Conservation (phyloP, 1,139 yeast genomes). For the Yamadazyma dushanensis region DNA sequence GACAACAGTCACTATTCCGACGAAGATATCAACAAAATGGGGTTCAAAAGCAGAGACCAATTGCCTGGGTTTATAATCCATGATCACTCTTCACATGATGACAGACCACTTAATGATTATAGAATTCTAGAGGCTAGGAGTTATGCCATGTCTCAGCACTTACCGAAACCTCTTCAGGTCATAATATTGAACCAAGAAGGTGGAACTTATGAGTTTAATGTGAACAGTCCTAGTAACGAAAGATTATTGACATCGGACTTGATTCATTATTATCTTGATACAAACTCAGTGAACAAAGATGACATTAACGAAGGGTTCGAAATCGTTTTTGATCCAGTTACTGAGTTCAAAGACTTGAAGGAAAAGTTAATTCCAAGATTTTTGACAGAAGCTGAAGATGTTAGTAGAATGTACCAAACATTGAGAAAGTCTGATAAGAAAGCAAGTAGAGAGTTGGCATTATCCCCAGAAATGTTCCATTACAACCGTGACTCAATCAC, state of each 20-base stretch:
- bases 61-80: constrained; percentile 30
- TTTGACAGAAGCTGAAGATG: constrained; percentile 23
- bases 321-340: constrained; percentile 21
- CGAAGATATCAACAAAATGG: constrained; percentile 22
- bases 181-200: constrained; percentile 26
- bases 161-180: constrained; percentile 32
- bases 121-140: constrained; percentile 30
- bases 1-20: constrained; percentile 20
- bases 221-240: constrained; percentile 20
- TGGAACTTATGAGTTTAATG: constrained; percentile 35
- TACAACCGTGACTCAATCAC: constrained; percentile 20
- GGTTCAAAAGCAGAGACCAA: constrained; percentile 22
- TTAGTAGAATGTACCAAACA: constrained; percentile 23
- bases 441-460: constrained; percentile 19
- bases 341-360: constrained; percentile 20
- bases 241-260: constrained; percentile 24
- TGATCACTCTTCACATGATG: constrained; percentile 27
- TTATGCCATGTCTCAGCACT: constrained; percentile 26
- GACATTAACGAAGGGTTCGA: constrained; percentile 15
- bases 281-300: constrained; percentile 12
- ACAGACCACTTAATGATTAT: constrained; percentile 27
- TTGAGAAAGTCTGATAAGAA: constrained; percentile 18
- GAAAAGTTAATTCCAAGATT: constrained; percentile 19
- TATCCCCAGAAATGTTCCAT: constrained; percentile 23
- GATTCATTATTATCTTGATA: constrained; percentile 20